Evolutionary conservation across 176 grass and related monocot genomes (phyloP).

Genomic region (Oryza australiensis): DNA sequence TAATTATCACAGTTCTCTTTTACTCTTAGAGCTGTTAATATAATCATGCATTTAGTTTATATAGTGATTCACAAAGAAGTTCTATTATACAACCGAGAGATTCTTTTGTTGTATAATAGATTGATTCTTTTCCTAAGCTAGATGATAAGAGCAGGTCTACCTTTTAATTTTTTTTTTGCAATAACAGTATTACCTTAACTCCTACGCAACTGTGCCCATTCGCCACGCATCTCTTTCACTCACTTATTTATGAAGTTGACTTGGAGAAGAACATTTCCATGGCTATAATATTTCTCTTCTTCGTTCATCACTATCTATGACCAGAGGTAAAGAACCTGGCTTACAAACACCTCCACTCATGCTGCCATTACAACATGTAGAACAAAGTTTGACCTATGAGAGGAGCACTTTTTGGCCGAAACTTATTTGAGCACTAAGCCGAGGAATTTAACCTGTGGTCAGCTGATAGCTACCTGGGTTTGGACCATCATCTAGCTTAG

Average conservation of each 20-base stretch:
- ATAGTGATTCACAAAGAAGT: not conserved
- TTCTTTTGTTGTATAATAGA: not conserved
- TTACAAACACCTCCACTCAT: constrained; percentile 26
- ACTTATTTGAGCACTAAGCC: constrained; percentile 33
- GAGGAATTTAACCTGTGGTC: constrained; percentile 43
- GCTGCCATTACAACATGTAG: not conserved
- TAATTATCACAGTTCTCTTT: not conserved
- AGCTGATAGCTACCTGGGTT: constrained; percentile 25
- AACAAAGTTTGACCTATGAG: constrained; percentile 44
- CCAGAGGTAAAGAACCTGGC: constrained; percentile 9
- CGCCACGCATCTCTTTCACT: constrained; percentile 28
- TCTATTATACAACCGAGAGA: not conserved
- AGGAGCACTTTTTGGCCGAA: constrained; percentile 4
- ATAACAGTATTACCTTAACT: constrained; percentile 35
- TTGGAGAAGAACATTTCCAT: not conserved
- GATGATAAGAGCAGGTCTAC: constrained; percentile 24
- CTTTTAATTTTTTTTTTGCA: not conserved
- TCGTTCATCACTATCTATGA: not conserved
- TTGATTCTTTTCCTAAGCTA: constrained; percentile 23
- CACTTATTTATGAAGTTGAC: constrained; percentile 52
- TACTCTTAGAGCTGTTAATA: not conserved
- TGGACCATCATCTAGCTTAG: constrained; percentile 27
- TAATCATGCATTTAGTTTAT: not conserved
- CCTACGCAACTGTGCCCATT: constrained; percentile 44
- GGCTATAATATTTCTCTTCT: constrained; percentile 1